Conservation (phyloP, 495 filamentous ascomycete genomes). For the Margaritispora aquatica region DNA sequence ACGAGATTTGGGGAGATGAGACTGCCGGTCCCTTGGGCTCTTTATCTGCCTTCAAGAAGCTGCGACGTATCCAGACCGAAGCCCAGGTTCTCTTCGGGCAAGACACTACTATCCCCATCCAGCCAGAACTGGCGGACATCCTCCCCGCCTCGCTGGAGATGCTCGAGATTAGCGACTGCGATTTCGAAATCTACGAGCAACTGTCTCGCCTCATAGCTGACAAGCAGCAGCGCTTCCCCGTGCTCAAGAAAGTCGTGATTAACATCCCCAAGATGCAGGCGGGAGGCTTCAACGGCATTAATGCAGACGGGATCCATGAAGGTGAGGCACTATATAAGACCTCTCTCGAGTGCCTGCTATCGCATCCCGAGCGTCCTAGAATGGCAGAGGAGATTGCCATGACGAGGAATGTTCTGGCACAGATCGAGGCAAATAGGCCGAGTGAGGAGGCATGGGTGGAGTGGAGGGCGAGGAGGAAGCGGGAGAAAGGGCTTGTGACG, state of each 20-base stretch:
- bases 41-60: not conserved
- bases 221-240: not conserved
- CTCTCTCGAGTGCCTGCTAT: not conserved
- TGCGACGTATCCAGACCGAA: not conserved
- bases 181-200: not conserved
- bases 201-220: not conserved
- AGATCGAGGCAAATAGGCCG: not conserved
- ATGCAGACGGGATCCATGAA: not conserved
- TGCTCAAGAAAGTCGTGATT: not conserved
- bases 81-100: not conserved
- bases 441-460: not conserved
- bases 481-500: not conserved
- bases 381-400: not conserved
- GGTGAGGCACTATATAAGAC: not conserved
- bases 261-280: not conserved
- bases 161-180: not conserved
- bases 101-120: not conserved
- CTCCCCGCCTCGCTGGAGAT: not conserved
- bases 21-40: not conserved
- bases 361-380: not conserved
- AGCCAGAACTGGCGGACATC: not conserved
- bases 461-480: not conserved
- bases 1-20: not conserved
- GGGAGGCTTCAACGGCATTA: not conserved
- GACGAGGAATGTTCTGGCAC: not conserved